Percentiles rank a stretch among this genome's conserved stretches.
These are phyloP conservation scores for Lasiosphaeriaceae sp. DNA, from an alignment of 495 filamentous ascomycete species.

Conservation along the genomic window DNA sequence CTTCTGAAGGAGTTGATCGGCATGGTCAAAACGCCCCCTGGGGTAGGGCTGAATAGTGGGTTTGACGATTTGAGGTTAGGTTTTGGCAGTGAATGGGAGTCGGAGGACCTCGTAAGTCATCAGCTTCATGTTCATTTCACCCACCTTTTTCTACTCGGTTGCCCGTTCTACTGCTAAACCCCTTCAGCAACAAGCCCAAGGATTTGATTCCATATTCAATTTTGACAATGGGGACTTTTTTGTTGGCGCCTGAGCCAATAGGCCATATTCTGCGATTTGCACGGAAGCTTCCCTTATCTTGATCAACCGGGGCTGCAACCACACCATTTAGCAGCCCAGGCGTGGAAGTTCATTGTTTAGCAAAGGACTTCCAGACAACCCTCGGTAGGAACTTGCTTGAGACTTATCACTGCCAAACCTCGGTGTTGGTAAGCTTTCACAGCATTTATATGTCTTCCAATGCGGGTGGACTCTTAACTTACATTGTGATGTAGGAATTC, in stretches of 20 bases:
- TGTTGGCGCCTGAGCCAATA: constrained; percentile 3
- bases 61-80: constrained; percentile 5
- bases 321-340: too few species aligned
- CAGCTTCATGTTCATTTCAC: neutral
- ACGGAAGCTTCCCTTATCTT: too few species aligned
- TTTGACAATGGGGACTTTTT: constrained; percentile 24
- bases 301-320: too few species aligned
- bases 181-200: constrained; percentile 8
- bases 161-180: neutral
- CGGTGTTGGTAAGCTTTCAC: neutral
- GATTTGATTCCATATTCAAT: constrained; percentile 28
- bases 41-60: constrained; percentile 1
- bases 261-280: neutral
- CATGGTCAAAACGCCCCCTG: neutral
- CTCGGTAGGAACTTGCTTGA: too few species aligned
- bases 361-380: too few species aligned
- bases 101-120: constrained; percentile 21
- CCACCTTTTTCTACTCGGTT: neutral
- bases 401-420: neutral
- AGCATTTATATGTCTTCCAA: neutral
- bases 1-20: constrained; percentile 15
- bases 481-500: too few species aligned
- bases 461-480: neutral
- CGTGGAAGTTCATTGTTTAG: too few species aligned
- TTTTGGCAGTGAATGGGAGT: constrained; percentile 2